Conservation (phyloP, 805 yeast species). For the Metschnikowia dekortorum region DNA sequence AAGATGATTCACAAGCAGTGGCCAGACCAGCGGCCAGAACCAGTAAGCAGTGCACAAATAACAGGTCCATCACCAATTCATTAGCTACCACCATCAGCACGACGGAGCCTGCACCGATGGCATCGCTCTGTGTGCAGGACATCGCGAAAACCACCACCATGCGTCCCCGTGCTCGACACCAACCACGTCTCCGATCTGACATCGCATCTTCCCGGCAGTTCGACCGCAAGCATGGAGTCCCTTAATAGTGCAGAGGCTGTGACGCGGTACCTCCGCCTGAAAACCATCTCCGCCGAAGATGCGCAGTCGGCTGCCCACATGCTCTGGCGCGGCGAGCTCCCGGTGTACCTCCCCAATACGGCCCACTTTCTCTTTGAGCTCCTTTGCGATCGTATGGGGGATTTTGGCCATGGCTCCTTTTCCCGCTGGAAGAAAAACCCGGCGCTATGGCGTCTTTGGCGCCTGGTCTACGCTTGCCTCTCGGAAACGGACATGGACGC, state of each 20-base stretch:
- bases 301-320: slow-evolving; percentile 32
- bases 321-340: slow-evolving; percentile 28
- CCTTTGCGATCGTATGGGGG: slow-evolving; percentile 57
- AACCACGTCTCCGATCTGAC: neutral
- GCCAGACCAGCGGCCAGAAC: too few species aligned
- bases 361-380: slow-evolving; percentile 54
- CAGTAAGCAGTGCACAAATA: too few species aligned
- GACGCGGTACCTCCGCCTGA: slow-evolving; percentile 57
- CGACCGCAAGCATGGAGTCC: neutral
- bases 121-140: too few species aligned
- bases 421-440: slow-evolving; percentile 39
- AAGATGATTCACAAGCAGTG: too few species aligned
- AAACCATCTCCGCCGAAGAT: slow-evolving; percentile 39
- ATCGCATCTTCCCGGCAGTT: neutral
- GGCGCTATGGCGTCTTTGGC: slow-evolving; percentile 50
- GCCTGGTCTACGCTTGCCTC: slow-evolving; percentile 33
- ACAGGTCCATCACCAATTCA: too few species aligned
- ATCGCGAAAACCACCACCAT: too few species aligned
- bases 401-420: slow-evolving; percentile 34
- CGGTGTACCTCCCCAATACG: slow-evolving; percentile 51
- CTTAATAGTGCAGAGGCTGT: slow-evolving; percentile 39
- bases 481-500: slow-evolving; percentile 16
- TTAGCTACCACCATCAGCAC: too few species aligned
- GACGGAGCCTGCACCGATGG: too few species aligned
- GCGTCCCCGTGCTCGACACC: neutral